Conservation (phyloP, 441 rosid species). For the Populus trichocarpa region DNA sequence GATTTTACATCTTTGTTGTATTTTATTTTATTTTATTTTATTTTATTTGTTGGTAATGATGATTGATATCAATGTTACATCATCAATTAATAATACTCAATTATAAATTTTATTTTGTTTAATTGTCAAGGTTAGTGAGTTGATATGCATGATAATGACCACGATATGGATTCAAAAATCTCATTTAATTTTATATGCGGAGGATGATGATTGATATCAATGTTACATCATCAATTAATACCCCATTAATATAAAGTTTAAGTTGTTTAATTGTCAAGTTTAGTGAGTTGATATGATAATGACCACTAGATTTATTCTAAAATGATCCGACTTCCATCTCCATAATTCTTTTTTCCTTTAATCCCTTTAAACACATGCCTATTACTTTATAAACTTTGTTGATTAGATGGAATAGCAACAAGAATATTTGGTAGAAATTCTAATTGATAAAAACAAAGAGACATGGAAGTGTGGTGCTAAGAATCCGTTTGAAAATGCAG, state of each 20-base stretch:
- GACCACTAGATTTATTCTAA: neutral
- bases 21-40: too few species aligned
- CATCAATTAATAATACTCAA: neutral
- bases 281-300: neutral
- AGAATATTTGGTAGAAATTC: neutral
- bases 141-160: too few species aligned
- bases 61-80: neutral
- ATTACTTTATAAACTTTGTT: neutral
- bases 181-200: too few species aligned
- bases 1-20: too few species aligned
- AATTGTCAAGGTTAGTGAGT: neutral
- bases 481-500: fast-evolving
- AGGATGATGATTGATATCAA: neutral
- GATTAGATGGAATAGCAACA: neutral
- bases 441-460: too few species aligned
- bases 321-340: neutral
- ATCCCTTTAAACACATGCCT: neutral
- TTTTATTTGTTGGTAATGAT: neutral
- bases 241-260: neutral
- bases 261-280: neutral
- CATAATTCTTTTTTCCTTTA: neutral
- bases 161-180: neutral
- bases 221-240: neutral
- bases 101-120: neutral
- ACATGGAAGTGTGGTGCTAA: too few species aligned